phyloP scores from a whole-genome alignment of 768 basidiomycete species.

The Hebeloma cylindrosporum region DNA sequence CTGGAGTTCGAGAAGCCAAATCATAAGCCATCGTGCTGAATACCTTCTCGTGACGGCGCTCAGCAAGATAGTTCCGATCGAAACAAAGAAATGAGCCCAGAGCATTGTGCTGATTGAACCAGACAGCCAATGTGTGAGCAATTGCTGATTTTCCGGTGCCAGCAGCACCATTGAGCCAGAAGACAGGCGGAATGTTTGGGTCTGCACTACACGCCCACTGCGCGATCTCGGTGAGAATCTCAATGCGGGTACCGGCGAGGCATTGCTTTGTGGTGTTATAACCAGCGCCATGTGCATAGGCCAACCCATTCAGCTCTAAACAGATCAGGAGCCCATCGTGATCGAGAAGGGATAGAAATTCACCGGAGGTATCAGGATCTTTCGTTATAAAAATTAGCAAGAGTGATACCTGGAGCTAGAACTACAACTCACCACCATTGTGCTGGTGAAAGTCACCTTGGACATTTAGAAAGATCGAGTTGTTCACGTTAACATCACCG shows the following conservation, averaged over 20 bases:
- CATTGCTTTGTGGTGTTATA: constrained; percentile 17
- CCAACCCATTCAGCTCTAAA: constrained; percentile 1
- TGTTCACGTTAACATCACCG: constrained; percentile 94
- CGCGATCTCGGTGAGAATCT: constrained; percentile 24
- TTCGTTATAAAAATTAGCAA: too few relatives aligned
- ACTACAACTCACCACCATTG: not conserved
- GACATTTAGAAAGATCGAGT: constrained; percentile 42
- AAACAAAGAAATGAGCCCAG: constrained; percentile 37
- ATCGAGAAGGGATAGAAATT: too few relatives aligned
- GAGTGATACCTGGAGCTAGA: not conserved
- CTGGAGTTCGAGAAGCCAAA: constrained; percentile 20
- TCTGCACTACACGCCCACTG: constrained; percentile 21
- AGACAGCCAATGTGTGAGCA: constrained; percentile 17
- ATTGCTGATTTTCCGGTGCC: constrained; percentile 29
- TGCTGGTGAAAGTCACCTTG: constrained; percentile 1
- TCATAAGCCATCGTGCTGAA: constrained; percentile 34
- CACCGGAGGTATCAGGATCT: too few relatives aligned
- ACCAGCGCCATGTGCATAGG: constrained; percentile 2
- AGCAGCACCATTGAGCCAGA: constrained; percentile 24
- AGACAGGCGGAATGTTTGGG: constrained; percentile 23
- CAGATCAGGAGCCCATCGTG: too few relatives aligned
- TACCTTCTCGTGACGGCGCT: constrained; percentile 22
- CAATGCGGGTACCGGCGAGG: constrained; percentile 21
- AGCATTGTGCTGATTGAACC: constrained; percentile 41
- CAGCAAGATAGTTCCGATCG: constrained; percentile 3